A percentile compares a stretch with the other conserved stretches of the same genome.
These are phyloP conservation scores for Calcarisporium arbuscula DNA, from an alignment of 2,329 filamentous ascomycete genomes.

Conservation along the genomic window DNA sequence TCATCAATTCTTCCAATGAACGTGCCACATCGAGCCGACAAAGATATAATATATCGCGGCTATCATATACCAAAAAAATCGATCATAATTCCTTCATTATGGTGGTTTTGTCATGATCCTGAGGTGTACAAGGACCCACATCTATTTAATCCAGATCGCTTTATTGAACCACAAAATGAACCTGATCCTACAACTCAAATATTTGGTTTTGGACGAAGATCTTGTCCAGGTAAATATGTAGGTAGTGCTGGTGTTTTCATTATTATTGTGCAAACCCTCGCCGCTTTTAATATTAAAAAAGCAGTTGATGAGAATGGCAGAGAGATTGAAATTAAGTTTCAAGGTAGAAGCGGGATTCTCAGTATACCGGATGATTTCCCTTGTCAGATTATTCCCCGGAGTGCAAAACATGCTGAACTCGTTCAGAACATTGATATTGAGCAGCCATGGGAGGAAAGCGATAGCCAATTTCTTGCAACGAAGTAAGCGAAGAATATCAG, in stretches of 20 bases:
- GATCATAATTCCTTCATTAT: background rate
- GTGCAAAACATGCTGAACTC: slow-evolving; percentile 5
- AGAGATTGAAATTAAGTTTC: no score
- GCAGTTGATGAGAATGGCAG: slow-evolving; percentile 3
- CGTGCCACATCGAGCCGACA: background rate
- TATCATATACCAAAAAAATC: slow-evolving; percentile 6
- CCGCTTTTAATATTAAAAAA: slow-evolving; percentile 4
- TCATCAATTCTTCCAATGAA: slow-evolving; percentile 1
- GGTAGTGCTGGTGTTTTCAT: slow-evolving; percentile 2
- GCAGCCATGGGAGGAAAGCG: slow-evolving; percentile 8
- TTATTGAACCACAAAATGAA: slow-evolving; percentile 7
- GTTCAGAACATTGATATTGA: slow-evolving; percentile 5
- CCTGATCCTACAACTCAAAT: slow-evolving; percentile 1
- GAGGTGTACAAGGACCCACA: slow-evolving; percentile 1
- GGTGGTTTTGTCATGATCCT: slow-evolving; percentile 6
- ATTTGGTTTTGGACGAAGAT: slow-evolving; percentile 8
- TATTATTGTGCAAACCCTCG: background rate
- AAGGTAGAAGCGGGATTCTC: no score
- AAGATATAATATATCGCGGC: slow-evolving; percentile 1
- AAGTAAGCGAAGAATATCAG: no score
- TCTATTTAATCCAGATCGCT: slow-evolving; percentile 4
- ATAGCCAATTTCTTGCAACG: background rate
- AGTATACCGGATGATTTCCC: no score
- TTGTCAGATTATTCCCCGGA: slow-evolving; percentile 5
- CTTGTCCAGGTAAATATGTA: slow-evolving; percentile 5